Evolutionary conservation across 495 filamentous ascomycete genomes (phyloP).

Genomic region (Aspergillus campestris): DNA sequence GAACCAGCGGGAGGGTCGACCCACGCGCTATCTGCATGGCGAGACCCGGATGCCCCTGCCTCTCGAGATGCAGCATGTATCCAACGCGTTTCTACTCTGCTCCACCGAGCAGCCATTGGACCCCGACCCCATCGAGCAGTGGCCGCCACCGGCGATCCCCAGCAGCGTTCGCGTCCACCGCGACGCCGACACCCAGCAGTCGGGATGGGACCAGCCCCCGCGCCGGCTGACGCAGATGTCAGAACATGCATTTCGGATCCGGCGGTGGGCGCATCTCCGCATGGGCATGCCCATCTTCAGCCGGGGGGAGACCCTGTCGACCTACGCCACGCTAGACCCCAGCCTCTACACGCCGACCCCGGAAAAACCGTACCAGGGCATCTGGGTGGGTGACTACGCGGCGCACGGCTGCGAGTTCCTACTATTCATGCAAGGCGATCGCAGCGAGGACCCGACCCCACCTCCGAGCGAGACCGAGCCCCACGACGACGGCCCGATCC

Average conservation of each 20-base stretch:
- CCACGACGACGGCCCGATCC: conserved; percentile 8
- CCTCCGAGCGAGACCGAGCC: conserved; percentile 1
- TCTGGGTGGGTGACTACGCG: conserved; percentile 89
- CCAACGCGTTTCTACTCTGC: conserved; percentile 36
- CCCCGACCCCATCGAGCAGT: conserved; percentile 38
- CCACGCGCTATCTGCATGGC: conserved; percentile 14
- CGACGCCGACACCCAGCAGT: conserved; percentile 21
- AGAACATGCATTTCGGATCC: conserved; percentile 59
- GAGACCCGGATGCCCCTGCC: conserved; percentile 50
- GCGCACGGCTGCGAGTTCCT: conserved; percentile 86
- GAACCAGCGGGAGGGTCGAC: conserved; percentile 17
- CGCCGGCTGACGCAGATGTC: conserved; percentile 43
- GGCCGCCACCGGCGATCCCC: conserved; percentile 70
- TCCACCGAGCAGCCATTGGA: conserved; percentile 29
- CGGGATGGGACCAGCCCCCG: conserved; percentile 31
- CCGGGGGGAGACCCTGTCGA: conserved; percentile 59
- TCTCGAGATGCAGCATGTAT: conserved; percentile 34
- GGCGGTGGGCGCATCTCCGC: conserved; percentile 58
- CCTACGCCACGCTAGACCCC: conserved; percentile 67
- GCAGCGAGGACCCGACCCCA: neutral
- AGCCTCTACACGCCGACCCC: conserved; percentile 65
- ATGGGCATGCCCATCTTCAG: conserved; percentile 23
- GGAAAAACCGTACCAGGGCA: conserved; percentile 75
- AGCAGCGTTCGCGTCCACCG: conserved; percentile 30
- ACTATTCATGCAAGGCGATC: conserved; percentile 63